Percentiles rank a stretch among this genome's conserved stretches.
Conservation (phyloP, 805 yeast species). For the Starmerella apicola region DNA sequence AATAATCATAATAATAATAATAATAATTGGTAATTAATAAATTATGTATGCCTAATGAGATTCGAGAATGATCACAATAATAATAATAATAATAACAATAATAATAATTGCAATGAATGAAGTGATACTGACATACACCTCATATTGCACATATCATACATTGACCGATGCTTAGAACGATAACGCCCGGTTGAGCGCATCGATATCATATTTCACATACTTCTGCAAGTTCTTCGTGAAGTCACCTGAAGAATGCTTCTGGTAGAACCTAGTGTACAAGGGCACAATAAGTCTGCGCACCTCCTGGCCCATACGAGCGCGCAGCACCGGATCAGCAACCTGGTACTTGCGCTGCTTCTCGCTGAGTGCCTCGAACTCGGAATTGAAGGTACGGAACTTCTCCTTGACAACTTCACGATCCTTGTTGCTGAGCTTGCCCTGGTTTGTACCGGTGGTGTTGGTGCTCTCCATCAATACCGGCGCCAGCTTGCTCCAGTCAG, state of each 20-base stretch:
- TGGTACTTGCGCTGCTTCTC: constrained; percentile 51
- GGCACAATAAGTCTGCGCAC: constrained; percentile 58
- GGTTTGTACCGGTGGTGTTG: constrained; percentile 36
- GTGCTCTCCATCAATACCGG: constrained; percentile 70
- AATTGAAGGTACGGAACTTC: constrained; percentile 68
- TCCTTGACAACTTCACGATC: constrained; percentile 78
- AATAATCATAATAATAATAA: background rate
- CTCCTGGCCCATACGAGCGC: constrained; percentile 53
- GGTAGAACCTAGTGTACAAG: constrained; percentile 72
- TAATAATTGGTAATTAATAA: too few species aligned
- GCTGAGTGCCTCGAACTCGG: constrained; percentile 66
- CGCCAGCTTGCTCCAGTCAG: constrained; percentile 67
- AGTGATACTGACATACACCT: background rate
- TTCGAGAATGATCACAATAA: too few species aligned
- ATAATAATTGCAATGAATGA: background rate
- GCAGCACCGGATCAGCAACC: constrained; percentile 54
- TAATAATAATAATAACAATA: background rate
- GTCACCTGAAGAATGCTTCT: constrained; percentile 57
- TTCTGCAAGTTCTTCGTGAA: constrained; percentile 59
- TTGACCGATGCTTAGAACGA: too few species aligned
- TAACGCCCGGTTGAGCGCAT: constrained; percentile 28
- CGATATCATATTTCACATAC: constrained; percentile 48
- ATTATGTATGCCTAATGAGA: too few species aligned
- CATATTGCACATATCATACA: background rate
- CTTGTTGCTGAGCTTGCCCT: constrained; percentile 36